Conservation (phyloP, 352 stramenopile species). For the Lagenidium sp. region DNA sequence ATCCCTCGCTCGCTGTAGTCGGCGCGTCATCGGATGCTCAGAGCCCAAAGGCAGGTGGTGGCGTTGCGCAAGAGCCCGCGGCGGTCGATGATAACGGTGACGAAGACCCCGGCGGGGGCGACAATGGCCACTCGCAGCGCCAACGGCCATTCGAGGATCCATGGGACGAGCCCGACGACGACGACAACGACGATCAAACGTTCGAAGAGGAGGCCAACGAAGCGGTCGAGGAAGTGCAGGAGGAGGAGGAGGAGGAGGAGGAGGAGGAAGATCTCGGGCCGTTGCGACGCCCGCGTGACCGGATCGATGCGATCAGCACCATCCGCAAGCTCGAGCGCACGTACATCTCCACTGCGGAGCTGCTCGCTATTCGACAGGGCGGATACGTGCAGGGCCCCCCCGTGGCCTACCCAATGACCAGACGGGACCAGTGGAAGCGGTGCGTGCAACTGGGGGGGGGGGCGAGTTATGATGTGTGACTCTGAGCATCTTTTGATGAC, state of each 20-base stretch:
- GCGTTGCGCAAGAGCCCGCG: too few species aligned
- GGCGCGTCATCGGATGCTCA: too few species aligned
- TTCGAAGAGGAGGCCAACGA: slow-evolving; percentile 3
- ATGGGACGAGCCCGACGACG: too few species aligned
- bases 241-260: neutral
- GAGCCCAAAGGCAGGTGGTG: too few species aligned
- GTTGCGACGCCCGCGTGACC: slow-evolving; percentile 4
- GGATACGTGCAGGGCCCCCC: slow-evolving; percentile 7
- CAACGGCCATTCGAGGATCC: too few species aligned
- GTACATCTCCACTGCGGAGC: slow-evolving; percentile 7
- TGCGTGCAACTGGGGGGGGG: too few species aligned
- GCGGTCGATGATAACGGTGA: slow-evolving; percentile 2
- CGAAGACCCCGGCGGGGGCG: neutral
- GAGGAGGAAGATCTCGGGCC: too few species aligned
- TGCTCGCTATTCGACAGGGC: slow-evolving; percentile 1
- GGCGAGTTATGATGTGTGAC: too few species aligned
- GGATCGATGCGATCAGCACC: neutral
- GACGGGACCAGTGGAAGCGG: slow-evolving; percentile 18
- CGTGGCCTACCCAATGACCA: slow-evolving; percentile 7
- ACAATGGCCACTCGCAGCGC: neutral
- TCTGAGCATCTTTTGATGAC: too few species aligned
- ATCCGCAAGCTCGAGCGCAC: neutral
- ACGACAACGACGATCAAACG: neutral
- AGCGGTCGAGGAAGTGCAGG: neutral
- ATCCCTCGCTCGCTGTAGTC: too few species aligned